phyloP scores from a whole-genome alignment of 73 alveolate species.

The Loxodes magnus region DNA sequence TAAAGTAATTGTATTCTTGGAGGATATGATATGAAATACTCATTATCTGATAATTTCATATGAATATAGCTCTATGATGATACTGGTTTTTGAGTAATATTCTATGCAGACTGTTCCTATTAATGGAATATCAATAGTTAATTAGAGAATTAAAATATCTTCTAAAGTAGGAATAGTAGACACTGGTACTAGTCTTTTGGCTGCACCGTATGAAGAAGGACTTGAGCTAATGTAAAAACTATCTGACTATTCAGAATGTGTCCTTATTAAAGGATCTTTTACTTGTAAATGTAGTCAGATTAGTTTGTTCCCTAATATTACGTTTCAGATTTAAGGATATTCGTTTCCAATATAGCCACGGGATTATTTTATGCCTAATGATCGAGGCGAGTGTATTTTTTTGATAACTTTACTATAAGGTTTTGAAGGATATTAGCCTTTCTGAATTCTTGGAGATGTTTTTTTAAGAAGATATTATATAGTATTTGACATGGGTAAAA shows the following conservation, averaged over 20 bases:
- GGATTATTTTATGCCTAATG: slow-evolving; percentile 10
- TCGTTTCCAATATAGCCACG: background rate
- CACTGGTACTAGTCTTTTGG: slow-evolving; percentile 6
- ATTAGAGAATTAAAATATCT: background rate
- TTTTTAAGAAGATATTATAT: slow-evolving; percentile 25
- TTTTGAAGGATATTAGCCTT: too few species aligned
- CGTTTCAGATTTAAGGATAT: background rate
- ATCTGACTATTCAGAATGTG: background rate
- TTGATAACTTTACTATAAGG: background rate
- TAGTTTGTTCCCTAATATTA: background rate
- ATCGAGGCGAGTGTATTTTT: background rate
- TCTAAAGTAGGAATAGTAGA: background rate
- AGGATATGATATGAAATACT: background rate
- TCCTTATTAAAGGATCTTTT: background rate
- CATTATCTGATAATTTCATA: too few species aligned
- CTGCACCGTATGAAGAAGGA: slow-evolving; percentile 1
- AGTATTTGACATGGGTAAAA: slow-evolving; percentile 20
- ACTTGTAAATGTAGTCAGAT: slow-evolving; percentile 1
- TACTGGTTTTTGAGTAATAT: too few species aligned
- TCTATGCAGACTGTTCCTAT: slow-evolving; percentile 2
- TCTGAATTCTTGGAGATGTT: slow-evolving; percentile 43
- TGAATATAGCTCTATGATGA: background rate
- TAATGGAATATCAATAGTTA: background rate
- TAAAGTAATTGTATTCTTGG: background rate
- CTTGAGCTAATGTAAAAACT: background rate